These are phyloP conservation scores for Medicago lupulina DNA, from an alignment of 306 rosid genomes.

Conservation along the genomic window DNA sequence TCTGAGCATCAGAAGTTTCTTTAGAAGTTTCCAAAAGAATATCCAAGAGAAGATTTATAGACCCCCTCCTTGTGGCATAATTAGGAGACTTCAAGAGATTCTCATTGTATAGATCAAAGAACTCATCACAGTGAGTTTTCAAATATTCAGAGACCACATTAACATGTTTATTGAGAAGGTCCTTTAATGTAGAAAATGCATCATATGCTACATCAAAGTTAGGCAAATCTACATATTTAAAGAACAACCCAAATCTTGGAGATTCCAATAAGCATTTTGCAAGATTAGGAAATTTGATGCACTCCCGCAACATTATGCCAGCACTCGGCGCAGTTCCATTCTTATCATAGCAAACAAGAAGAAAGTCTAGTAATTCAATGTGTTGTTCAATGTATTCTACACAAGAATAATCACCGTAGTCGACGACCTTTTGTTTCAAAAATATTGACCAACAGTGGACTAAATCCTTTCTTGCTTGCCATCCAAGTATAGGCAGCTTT, in stretches of 20 bases:
- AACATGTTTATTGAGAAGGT: slow-evolving; percentile 83
- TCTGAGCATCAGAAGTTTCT: slow-evolving; percentile 80
- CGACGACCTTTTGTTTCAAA: slow-evolving; percentile 76
- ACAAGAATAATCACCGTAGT: slow-evolving; percentile 57
- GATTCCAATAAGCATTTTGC: slow-evolving; percentile 89
- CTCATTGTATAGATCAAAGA: slow-evolving; percentile 76
- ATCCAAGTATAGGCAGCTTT: slow-evolving; percentile 81
- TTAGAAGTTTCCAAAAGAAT: slow-evolving; percentile 86
- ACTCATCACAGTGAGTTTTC: slow-evolving; percentile 78
- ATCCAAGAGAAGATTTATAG: slow-evolving; percentile 92
- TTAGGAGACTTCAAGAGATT: slow-evolving; percentile 81
- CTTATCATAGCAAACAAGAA: slow-evolving; percentile 77
- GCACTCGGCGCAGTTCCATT: slow-evolving; percentile 39
- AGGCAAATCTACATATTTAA: slow-evolving; percentile 88
- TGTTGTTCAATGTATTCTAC: slow-evolving; percentile 78
- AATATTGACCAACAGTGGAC: slow-evolving; percentile 81
- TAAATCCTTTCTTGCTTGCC: slow-evolving; percentile 98
- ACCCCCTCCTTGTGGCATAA: slow-evolving; percentile 95
- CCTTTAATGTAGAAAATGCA: slow-evolving; percentile 96
- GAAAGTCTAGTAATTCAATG: slow-evolving; percentile 74
- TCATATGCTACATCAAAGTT: slow-evolving; percentile 91
- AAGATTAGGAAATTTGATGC: slow-evolving; percentile 80
- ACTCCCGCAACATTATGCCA: slow-evolving; percentile 93
- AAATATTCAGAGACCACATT: slow-evolving; percentile 72
- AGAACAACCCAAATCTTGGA: slow-evolving; percentile 86